These are phyloP conservation scores for Trichophyton verrucosum DNA, from an alignment of 2,329 filamentous ascomycete species.

Conservation along the genomic window DNA sequence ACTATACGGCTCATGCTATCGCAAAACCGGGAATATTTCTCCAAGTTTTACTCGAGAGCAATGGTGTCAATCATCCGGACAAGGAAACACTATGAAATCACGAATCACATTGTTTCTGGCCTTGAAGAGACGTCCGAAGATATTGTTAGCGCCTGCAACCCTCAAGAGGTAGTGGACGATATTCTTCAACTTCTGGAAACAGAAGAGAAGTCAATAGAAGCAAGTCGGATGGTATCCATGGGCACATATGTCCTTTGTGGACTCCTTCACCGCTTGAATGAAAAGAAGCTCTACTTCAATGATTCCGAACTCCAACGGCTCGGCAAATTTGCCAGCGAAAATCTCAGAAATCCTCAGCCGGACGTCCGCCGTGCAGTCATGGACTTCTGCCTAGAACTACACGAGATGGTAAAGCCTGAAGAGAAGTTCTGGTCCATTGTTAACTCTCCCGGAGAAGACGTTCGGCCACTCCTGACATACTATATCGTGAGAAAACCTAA, in stretches of 20 bases:
- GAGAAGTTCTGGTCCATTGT: constrained; percentile 22
- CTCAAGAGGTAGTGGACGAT: constrained; percentile 21
- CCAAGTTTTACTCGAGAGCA: constrained; percentile 23
- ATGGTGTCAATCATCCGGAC: constrained; percentile 28
- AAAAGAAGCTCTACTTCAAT: constrained; percentile 13
- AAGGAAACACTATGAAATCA: constrained; percentile 28
- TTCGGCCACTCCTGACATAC: constrained; percentile 27
- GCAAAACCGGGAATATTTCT: constrained; percentile 26
- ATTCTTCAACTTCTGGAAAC: constrained; percentile 24
- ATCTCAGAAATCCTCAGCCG: constrained; percentile 23
- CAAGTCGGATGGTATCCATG: constrained; percentile 25
- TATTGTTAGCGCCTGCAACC: constrained; percentile 22
- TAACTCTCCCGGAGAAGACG: constrained; percentile 20
- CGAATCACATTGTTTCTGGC: constrained; percentile 29
- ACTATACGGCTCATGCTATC: constrained; percentile 30
- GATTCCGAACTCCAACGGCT: constrained; percentile 18
- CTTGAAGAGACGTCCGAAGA: constrained; percentile 29
- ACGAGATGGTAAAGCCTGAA: constrained; percentile 20
- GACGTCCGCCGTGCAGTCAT: constrained; percentile 29
- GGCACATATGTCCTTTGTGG: constrained; percentile 22
- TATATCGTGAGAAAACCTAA: constrained; percentile 20
- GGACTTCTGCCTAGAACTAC: constrained; percentile 22
- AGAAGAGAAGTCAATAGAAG: constrained; percentile 21
- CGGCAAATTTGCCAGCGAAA: constrained; percentile 23
- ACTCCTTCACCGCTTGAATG: constrained; percentile 19